These are phyloP conservation scores for Aureobasidium musti DNA, from an alignment of 2,329 filamentous ascomycete species.

Conservation along the genomic window DNA sequence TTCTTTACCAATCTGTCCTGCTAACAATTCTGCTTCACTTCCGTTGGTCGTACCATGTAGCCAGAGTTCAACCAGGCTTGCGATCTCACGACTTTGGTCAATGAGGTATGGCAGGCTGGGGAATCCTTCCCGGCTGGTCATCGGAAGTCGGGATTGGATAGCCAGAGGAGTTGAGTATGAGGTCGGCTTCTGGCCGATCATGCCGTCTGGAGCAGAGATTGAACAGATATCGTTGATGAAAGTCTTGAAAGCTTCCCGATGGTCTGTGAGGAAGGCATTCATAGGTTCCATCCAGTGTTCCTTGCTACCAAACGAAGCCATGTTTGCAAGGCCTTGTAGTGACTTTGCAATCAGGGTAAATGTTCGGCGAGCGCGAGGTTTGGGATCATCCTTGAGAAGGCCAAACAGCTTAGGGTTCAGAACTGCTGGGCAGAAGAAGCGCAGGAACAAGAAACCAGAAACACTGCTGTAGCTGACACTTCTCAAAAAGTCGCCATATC, in stretches of 20 bases:
- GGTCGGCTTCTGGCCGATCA: constrained; percentile 58
- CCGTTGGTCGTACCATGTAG: constrained; percentile 53
- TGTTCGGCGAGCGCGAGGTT: constrained; percentile 78
- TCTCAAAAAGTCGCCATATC: constrained; percentile 88
- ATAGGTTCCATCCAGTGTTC: constrained; percentile 99
- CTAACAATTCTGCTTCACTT: constrained; percentile 19
- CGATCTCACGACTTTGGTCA: constrained; percentile 82
- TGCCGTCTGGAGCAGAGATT: constrained; percentile 54
- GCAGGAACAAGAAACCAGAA: constrained; percentile 88
- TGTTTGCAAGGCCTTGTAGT: constrained; percentile 84
- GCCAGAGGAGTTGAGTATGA: constrained; percentile 92
- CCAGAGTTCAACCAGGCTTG: constrained; percentile 80
- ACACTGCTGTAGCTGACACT: constrained; percentile 92
- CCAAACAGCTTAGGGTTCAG: constrained; percentile 93
- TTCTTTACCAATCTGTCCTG: constrained; percentile 33
- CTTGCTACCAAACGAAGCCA: constrained; percentile 89
- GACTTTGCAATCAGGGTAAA: constrained; percentile 91
- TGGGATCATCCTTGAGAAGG: constrained; percentile 81
- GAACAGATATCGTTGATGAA: constrained; percentile 82
- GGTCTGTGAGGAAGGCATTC: constrained; percentile 79
- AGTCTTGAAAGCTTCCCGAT: constrained; percentile 77
- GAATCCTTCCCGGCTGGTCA: constrained; percentile 84
- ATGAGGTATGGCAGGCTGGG: constrained; percentile 91
- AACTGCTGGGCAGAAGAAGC: constrained; percentile 96
- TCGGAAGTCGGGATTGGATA: constrained; percentile 79